phyloP scores from a whole-genome alignment of 202 grass and related monocot genomes.

The Brachypodium distachyon region DNA sequence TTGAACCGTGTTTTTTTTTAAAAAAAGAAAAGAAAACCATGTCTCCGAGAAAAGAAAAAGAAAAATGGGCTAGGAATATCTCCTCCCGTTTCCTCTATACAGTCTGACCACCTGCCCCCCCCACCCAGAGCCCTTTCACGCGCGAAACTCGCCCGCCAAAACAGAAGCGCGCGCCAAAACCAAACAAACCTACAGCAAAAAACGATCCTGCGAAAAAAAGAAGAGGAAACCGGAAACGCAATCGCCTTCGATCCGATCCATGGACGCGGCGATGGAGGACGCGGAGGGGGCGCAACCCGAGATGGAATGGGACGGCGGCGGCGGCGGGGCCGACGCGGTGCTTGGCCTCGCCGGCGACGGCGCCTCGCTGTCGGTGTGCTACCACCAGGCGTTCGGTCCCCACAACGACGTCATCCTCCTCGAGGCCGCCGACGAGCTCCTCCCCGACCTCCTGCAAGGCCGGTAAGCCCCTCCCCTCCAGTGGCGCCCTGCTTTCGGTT shows the following conservation, averaged over 20 bases:
- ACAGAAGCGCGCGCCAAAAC: conserved; percentile 15
- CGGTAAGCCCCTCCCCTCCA: conserved; percentile 32
- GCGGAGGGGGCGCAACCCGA: neutral
- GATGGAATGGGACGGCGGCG: conserved; percentile 11
- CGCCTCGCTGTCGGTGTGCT: conserved; percentile 50
- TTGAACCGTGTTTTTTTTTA: neutral
- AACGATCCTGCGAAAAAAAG: neutral
- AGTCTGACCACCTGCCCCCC: neutral
- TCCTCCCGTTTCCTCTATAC: neutral
- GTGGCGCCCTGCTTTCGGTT: neutral
- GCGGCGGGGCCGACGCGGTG: conserved; percentile 51
- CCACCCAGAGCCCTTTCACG: conserved; percentile 18
- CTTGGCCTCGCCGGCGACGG: conserved; percentile 35
- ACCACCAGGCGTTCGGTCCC: conserved; percentile 66
- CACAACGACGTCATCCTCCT: conserved; percentile 77
- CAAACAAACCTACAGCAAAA: neutral
- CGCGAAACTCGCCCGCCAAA: conserved; percentile 1
- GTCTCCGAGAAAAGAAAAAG: too few relatives aligned
- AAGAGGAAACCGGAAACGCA: neutral
- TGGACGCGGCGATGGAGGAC: conserved; percentile 38
- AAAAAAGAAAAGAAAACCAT: too few relatives aligned
- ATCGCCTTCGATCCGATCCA: neutral
- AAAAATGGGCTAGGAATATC: too few relatives aligned
- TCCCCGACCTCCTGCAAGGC: conserved; percentile 58
- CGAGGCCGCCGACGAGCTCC: conserved; percentile 59